Conservation (phyloP, 257 asterid species). For the Cynanchum wilfordii region DNA sequence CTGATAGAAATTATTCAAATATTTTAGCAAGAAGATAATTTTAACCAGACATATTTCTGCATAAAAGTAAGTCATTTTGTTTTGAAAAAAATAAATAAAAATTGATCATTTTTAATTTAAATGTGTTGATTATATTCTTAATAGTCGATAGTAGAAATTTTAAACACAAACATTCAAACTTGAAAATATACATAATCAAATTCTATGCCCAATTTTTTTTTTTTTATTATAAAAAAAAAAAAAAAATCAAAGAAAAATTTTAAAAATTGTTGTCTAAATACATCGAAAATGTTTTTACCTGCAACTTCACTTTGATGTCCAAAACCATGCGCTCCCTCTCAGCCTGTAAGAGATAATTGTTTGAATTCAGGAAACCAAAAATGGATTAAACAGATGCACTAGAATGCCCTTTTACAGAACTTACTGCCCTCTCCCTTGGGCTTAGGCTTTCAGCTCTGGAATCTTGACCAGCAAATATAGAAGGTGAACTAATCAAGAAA, state of each 20-base stretch:
- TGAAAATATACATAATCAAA: too few relatives aligned
- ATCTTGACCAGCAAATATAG: conserved; percentile 54
- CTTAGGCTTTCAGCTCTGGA: conserved; percentile 71
- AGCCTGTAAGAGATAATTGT: conserved; percentile 46
- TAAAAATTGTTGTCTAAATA: too few relatives aligned
- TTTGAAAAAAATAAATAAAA: too few relatives aligned
- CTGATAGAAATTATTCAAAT: conserved; percentile 7
- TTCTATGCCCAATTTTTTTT: too few relatives aligned
- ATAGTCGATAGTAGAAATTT: too few relatives aligned
- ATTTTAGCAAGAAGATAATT: conserved; percentile 10
- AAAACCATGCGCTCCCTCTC: conserved; percentile 98
- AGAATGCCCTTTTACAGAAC: conserved; percentile 32
- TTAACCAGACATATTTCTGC: too few relatives aligned
- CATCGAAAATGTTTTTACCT: conserved; percentile 41
- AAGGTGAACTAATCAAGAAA: conserved; percentile 52
- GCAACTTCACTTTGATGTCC: conserved; percentile 93
- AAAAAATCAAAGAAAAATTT: too few relatives aligned
- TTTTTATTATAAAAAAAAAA: too few relatives aligned
- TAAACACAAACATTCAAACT: too few relatives aligned
- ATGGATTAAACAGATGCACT: conserved; percentile 12
- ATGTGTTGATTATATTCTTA: too few relatives aligned
- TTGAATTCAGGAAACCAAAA: conserved; percentile 10
- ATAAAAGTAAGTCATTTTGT: too few relatives aligned
- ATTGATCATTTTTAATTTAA: too few relatives aligned
- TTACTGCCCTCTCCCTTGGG: conserved; percentile 91